phyloP scores from a whole-genome alignment of 371 early-diverging fungal species.

The Syncephalastrum racemosum region DNA sequence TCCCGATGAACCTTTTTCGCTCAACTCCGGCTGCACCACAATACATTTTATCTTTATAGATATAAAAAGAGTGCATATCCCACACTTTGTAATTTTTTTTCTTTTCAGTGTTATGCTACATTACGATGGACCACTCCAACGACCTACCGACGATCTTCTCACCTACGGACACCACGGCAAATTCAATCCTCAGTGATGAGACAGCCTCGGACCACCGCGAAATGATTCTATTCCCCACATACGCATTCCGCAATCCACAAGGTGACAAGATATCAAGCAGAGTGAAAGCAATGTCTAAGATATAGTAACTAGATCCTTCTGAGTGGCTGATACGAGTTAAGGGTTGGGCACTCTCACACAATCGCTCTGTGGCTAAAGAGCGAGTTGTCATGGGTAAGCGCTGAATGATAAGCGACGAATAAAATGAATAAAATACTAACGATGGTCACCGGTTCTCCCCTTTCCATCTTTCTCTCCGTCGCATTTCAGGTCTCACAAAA shows the following conservation, averaged over 20 bases:
- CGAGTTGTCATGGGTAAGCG: conserved; percentile 36
- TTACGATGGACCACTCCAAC: too few species aligned
- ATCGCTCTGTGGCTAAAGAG: conserved; percentile 28
- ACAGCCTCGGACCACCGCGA: conserved; percentile 11
- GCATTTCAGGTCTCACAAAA: conserved; percentile 31
- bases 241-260: conserved; percentile 22
- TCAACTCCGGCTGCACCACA: too few species aligned
- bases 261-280: conserved; percentile 1
- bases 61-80: too few species aligned
- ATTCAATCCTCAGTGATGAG: background rate
- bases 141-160: too few species aligned
- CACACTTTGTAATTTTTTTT: too few species aligned
- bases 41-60: too few species aligned
- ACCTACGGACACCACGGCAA: too few species aligned
- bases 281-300: too few species aligned
- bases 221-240: conserved; percentile 24
- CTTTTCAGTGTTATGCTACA: too few species aligned
- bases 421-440: background rate
- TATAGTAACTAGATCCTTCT: conserved; percentile 13
- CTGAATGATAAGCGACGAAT: too few species aligned
- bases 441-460: too few species aligned
- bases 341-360: conserved; percentile 47
- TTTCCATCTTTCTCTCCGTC: background rate
- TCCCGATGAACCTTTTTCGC: too few species aligned
- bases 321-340: conserved; percentile 36